phyloP scores from a whole-genome alignment of 1,284 basidiomycete species.

The Trichosporon sp. region DNA sequence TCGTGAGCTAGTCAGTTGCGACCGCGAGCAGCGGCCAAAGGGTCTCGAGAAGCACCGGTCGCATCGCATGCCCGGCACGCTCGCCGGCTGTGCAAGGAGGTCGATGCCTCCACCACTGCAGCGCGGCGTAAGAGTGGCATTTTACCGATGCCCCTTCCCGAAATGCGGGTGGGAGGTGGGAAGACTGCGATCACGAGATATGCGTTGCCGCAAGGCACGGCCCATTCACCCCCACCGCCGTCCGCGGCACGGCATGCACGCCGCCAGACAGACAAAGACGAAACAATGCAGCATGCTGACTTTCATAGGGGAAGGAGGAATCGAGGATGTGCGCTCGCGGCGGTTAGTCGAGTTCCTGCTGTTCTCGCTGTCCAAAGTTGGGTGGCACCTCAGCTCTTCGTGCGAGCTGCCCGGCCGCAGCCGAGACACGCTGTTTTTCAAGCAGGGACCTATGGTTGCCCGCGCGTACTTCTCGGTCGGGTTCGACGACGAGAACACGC shows the following conservation, averaged over 20 bases:
- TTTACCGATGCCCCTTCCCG: constrained; percentile 4
- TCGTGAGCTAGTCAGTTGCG: neutral
- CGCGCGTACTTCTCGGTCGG: constrained; percentile 4
- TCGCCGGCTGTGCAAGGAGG: neutral
- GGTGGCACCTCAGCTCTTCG: constrained; percentile 16
- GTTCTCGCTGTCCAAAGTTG: constrained; percentile 21
- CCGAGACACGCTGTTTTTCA: constrained; percentile 13
- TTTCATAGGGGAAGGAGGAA: neutral
- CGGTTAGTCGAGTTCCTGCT: constrained; percentile 24
- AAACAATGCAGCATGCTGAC: neutral
- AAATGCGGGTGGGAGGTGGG: constrained; percentile 6
- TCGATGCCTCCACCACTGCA: constrained; percentile 4
- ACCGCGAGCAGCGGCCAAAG: neutral
- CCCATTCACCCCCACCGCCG: neutral
- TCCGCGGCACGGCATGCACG: neutral
- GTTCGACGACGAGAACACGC: constrained; percentile 15
- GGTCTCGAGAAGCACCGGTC: neutral
- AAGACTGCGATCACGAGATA: constrained; percentile 10
- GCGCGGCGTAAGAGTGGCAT: neutral
- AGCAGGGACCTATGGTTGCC: neutral
- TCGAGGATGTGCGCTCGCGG: constrained; percentile 9
- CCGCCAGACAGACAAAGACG: neutral
- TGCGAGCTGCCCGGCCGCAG: constrained; percentile 14
- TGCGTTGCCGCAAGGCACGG: constrained; percentile 8
- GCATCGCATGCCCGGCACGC: neutral